Base-by-base conservation (phyloP, 2,329 filamentous ascomycete species). In the Tolypocladium album region DNA sequence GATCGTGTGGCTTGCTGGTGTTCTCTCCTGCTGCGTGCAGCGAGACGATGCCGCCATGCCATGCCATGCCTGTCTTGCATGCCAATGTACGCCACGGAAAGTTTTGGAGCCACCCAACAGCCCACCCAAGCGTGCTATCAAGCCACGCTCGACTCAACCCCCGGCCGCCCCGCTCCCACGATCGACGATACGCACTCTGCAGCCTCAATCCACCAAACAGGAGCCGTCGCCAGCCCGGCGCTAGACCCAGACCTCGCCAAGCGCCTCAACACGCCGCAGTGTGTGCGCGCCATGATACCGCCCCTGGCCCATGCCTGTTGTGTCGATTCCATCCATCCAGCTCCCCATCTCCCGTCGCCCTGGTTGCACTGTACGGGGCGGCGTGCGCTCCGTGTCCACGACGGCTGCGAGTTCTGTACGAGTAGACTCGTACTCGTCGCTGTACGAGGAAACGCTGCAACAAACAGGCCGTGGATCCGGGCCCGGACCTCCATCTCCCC, bases 121-220 rank as follows among this genome's bases (percentile, higher is more conserved):
- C 47, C 47, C 47, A 34, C 27, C 47, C 27, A 50, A 27, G 9
- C 45, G 6, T 27, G n/a, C 45, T 17, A 34, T 52, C 47, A 34
- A 52, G 24, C 47, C 47, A 52, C 6, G 45, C 47, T 34, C 47
- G 47, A 52, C 47, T 9, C 47, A 4, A 34, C 47, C 47, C 47
- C 47, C 47, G 47, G 24, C 8, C 47, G 27, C 47, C 38, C 53
- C 53, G 38, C 53, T 24, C 20, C 22, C 12, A 15, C 36, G 53
- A 56, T 56, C 55, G 38, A 56, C 55, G 53, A 56, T 56, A 40
- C 22, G 3, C 20, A 11, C 45, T 13, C 15, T 31, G 20, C 20
- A 13, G 27, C 11, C 22, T 15, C 8, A 39, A 39, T 38, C 58
- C 38, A 42, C 58, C 63, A 64, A 62, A 12, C 47, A 50, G 47